Evolutionary conservation across 2,329 filamentous ascomycete genomes (phyloP), one percentile per base, ranked within the genome.

Genomic region (Neofusicoccum kwambonambiense): DNA sequence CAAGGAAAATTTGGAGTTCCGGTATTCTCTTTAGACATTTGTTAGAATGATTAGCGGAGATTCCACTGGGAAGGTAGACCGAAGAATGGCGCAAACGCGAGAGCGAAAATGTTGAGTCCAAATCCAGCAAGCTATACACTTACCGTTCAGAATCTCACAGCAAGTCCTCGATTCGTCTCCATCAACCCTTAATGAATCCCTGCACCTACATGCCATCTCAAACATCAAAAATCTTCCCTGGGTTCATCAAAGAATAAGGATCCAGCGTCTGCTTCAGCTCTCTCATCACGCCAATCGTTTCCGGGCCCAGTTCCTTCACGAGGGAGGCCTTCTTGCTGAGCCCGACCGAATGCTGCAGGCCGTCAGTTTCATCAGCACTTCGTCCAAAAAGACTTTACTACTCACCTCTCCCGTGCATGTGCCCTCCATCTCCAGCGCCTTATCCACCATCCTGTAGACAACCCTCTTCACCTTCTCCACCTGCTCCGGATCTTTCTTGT

Each of bases 361-460:
- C 3, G 19, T 64, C 42, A 64, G 50, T 39, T 3, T 15, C n/a
- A 7, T 15, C n/a, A 11, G 3, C 8, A 13, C 42, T 13, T 6
- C 3, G 27, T 19, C 11, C 8, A 8, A 13, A 9, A 34, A 12
- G 4, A 2, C n/a, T 9, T 1, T 9, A 13, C 4, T 7, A 58
- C 62, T 42, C 15, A 64, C 62, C 77, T 96, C 93, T 31, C 92
- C 93, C 73, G 93, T 96, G 76, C 91, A 95, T 4, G 93, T 96
- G 1, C 93, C 92, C 66, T 97, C 93, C 93, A 97, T 97, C 69
- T 94, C 91, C 27, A 97, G 78, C 2, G 93, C 93, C 17, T 91
- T 86, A 69, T 90, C 86, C 22, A 97, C 92, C 93, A 97, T 97
- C 70, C 92, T 89, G 74, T 93, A 88, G 56, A 97, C 92, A 68